Evolutionary conservation across 2,329 filamentous ascomycete genomes (phyloP).

Genomic region (Aureobasidium sp.): DNA sequence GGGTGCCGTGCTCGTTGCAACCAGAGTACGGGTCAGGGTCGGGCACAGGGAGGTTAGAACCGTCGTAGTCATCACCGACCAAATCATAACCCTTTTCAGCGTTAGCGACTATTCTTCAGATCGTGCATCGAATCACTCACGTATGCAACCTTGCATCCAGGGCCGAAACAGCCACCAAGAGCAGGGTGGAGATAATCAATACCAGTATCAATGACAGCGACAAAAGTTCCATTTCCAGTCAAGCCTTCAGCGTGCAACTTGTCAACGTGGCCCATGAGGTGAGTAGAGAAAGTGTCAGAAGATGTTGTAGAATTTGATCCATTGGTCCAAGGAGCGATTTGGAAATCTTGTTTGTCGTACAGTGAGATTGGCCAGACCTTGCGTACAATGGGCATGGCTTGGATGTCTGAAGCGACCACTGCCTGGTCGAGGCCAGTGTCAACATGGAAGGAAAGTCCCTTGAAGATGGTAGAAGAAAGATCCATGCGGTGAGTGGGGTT

Average conservation of each 20-base stretch:
- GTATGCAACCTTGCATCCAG: conserved; percentile 48
- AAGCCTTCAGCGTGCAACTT: conserved; percentile 35
- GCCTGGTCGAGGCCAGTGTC: conserved; percentile 17
- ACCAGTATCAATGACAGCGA: conserved; percentile 37
- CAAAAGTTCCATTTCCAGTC: conserved; percentile 38
- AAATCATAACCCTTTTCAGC: conserved; percentile 42
- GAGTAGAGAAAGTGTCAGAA: conserved; percentile 22
- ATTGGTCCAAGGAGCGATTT: conserved; percentile 15
- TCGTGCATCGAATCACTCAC: background rate
- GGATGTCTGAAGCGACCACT: conserved; percentile 16
- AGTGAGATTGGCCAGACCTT: conserved; percentile 20
- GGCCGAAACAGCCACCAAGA: conserved; percentile 55
- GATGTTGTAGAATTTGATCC: conserved; percentile 14
- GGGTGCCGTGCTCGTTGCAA: conserved; percentile 52
- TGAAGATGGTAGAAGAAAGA: conserved; percentile 17
- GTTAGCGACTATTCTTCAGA: background rate
- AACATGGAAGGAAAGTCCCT: conserved; percentile 19
- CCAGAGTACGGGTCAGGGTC: conserved; percentile 47
- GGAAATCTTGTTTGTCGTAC: conserved; percentile 16
- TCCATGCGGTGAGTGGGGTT: conserved; percentile 18
- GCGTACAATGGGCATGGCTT: conserved; percentile 17
- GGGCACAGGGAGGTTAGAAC: conserved; percentile 32
- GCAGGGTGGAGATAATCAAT: conserved; percentile 55
- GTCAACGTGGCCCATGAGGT: conserved; percentile 28
- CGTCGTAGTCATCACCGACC: conserved; percentile 42